Base-by-base conservation (phyloP, 1,139 yeast species). In the Kluyveromyces marxianus region DNA sequence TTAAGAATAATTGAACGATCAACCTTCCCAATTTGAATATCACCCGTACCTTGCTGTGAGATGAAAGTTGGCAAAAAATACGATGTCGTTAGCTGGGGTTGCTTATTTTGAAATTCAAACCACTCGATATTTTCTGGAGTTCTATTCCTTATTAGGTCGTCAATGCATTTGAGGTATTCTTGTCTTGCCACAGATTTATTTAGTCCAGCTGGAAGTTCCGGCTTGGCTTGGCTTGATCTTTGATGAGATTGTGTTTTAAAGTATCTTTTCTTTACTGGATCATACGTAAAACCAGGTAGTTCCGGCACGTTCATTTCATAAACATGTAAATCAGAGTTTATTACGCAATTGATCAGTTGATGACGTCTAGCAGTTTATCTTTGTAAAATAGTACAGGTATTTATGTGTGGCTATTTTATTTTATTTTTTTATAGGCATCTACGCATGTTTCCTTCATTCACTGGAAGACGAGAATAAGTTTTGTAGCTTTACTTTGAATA, bases 201-300 rank as follows among this genome's bases (percentile, higher is more conserved):
- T 3, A 40, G 26, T 6, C 33, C 31, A 3, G 26, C 38, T 21
- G 43, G 43, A 7, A 40, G 30, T 33, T 21, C 14, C 5, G 30
- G 10, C 14, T 40, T 14, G 10, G 21, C 21, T 25, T 32, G n/a
- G 24, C 4, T n/a, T 14, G 7, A 6, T 21, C 43, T 40, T 4
- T 26, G n/a, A 5, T 34, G 27, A 25, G 34, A 8, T 29, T 40
- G 33, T 14, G 7, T n/a, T 46, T 70, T 72, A 61, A 76, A 76
- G 55, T 76, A 76, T 46, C 70, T 63, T 25, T 65, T 67, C 44
- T 65, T 66, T 38, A 56, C 67, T 37, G 61, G 66, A 55, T 76
- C 81, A 54, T 56, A 76, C 54, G 71, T 71, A 48, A 65, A 74
- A 2, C 80, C 80, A 3, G 80, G 80, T 34, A 75, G 61, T 14